phyloP scores from a whole-genome alignment of 2,329 filamentous ascomycete species.

The Madurella fahalii region DNA sequence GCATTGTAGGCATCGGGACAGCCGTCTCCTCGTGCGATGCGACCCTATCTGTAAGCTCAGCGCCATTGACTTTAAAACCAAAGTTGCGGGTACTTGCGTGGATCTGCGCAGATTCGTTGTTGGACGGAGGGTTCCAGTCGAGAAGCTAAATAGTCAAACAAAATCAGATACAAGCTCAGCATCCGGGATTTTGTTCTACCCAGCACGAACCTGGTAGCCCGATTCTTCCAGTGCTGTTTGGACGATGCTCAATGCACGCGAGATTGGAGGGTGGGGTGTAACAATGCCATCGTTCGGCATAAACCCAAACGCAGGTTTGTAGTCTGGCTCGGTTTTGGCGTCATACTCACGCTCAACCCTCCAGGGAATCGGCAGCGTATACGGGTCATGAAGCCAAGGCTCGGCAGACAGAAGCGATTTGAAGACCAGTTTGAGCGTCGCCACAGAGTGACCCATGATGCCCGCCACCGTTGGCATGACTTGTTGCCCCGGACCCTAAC shows the following conservation, averaged over 20 bases:
- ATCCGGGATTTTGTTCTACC: background rate
- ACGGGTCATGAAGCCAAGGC: constrained; percentile 64
- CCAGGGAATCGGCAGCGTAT: constrained; percentile 64
- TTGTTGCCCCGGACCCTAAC: constrained; percentile 5
- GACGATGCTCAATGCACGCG: constrained; percentile 49
- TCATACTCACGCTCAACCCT: background rate
- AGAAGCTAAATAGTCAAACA: background rate
- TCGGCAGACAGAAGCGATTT: constrained; percentile 52
- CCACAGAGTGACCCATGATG: constrained; percentile 53
- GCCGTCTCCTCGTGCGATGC: constrained; percentile 8
- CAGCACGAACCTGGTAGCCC: background rate
- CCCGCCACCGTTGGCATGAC: constrained; percentile 40
- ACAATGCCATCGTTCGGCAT: constrained; percentile 44
- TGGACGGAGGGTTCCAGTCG: constrained; percentile 8
- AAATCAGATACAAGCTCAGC: constrained; percentile 23
- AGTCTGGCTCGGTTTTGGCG: constrained; percentile 29
- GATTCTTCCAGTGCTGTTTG: background rate
- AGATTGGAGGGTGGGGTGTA: constrained; percentile 53
- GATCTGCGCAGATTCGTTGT: background rate
- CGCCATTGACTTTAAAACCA: background rate
- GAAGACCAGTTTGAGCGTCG: constrained; percentile 49
- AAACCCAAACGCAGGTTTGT: constrained; percentile 6
- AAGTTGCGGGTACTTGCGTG: background rate
- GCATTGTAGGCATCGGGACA: constrained; percentile 10
- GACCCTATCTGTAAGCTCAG: background rate